Evolutionary conservation across 129 eudicot species (phyloP).

Genomic region (Scalesia atractyloides): DNA sequence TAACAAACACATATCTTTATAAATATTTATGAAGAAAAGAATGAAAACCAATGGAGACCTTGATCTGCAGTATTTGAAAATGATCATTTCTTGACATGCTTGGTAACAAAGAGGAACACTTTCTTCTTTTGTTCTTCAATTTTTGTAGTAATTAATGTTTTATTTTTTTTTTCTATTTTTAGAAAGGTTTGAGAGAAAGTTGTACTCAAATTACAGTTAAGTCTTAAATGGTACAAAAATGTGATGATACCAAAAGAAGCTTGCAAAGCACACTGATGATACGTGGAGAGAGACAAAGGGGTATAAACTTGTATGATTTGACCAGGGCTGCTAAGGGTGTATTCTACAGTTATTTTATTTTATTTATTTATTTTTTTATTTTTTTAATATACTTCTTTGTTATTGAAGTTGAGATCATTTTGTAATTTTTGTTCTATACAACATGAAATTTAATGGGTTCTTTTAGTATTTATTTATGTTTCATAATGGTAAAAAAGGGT

Average conservation of each 20-base stretch:
- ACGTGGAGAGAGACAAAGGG: slow-evolving; percentile 12
- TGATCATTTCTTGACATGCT: neutral
- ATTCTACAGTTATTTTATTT: too few species aligned
- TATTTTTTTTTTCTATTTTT: neutral
- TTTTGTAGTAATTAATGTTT: neutral
- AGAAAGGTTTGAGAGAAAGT: neutral
- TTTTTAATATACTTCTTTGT: neutral
- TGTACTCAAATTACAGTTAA: neutral
- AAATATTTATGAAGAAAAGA: slow-evolving; percentile 2
- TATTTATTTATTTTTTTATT: too few species aligned
- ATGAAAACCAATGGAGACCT: slow-evolving; percentile 35
- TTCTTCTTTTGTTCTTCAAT: neutral
- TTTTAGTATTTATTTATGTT: neutral
- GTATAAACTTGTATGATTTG: slow-evolving; percentile 9
- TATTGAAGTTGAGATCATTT: too few species aligned
- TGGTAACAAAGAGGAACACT: neutral
- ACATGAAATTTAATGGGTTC: neutral
- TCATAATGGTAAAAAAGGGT: neutral
- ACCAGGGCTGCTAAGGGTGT: neutral
- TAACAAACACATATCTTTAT: neutral
- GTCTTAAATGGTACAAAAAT: neutral
- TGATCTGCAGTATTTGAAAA: neutral
- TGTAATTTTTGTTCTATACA: neutral
- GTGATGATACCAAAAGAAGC: slow-evolving; percentile 12
- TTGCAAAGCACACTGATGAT: neutral